Conservation (phyloP, 2,329 filamentous ascomycete genomes). For the Ophiostoma ips region DNA sequence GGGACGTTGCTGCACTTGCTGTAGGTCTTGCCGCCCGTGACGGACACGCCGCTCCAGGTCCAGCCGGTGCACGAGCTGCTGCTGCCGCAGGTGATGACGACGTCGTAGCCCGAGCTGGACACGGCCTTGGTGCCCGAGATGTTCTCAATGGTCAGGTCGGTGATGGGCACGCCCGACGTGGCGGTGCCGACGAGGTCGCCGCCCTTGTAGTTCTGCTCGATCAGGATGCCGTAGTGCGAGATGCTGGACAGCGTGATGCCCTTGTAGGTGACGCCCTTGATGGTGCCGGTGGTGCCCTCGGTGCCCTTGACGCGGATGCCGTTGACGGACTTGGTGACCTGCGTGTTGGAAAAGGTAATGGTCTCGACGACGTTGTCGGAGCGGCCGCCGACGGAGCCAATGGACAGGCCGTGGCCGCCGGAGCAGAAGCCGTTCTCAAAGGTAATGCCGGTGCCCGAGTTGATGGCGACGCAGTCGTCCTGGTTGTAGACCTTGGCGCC, state of each 20-base stretch:
- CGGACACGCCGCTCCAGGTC: constrained; percentile 22
- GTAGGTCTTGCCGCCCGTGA: constrained; percentile 23
- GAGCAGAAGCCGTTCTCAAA: constrained; percentile 31
- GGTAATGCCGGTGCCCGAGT: constrained; percentile 21
- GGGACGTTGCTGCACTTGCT: constrained; percentile 10
- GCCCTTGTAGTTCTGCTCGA: constrained; percentile 44
- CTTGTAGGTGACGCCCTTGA: constrained; percentile 37
- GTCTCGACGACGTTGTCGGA: constrained; percentile 38
- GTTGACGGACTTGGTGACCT: constrained; percentile 9
- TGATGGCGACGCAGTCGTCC: constrained; percentile 46
- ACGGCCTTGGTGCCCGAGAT: constrained; percentile 25
- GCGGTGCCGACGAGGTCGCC: constrained; percentile 24
- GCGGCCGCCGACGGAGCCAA: constrained; percentile 28
- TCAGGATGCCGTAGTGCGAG: constrained; percentile 39
- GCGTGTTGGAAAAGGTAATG: constrained; percentile 28
- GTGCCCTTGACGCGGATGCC: constrained; percentile 43
- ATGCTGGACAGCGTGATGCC: constrained; percentile 36
- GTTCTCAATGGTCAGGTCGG: constrained; percentile 31
- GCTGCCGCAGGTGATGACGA: constrained; percentile 24
- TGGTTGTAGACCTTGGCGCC: constrained; percentile 44
- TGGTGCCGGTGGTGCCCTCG: constrained; percentile 34
- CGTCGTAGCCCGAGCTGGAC: constrained; percentile 21
- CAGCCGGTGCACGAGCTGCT: constrained; percentile 23
- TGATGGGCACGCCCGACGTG: constrained; percentile 26
- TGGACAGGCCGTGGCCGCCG: constrained; percentile 43